Percentiles rank a stretch among this genome's conserved stretches.
phyloP scores from a whole-genome alignment of 2,329 filamentous ascomycete species.

The Penicillium concentricum region DNA sequence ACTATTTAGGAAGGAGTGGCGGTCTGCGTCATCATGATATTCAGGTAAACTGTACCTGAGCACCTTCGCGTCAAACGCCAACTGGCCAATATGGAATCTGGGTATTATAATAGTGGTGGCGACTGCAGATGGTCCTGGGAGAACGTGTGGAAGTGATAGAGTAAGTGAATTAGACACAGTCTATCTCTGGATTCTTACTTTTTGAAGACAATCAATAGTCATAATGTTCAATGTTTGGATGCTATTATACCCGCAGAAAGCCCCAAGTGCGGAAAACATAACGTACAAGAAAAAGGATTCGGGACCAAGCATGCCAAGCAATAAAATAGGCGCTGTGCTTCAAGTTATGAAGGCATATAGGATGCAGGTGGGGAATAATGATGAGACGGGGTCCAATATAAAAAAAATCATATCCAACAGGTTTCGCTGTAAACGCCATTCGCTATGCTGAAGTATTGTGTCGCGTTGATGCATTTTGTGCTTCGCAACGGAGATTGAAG shows the following conservation, averaged over 20 bases:
- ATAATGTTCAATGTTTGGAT: background rate
- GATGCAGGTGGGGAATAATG: slow-evolving; percentile 23
- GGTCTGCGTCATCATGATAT: slow-evolving; percentile 9
- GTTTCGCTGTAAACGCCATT: slow-evolving; percentile 30
- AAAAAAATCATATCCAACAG: slow-evolving; percentile 10
- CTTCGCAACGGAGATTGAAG: slow-evolving; percentile 72
- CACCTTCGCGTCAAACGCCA: background rate
- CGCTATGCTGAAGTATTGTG: slow-evolving; percentile 37
- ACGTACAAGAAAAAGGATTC: background rate
- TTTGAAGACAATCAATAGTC: background rate
- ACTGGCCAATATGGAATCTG: background rate
- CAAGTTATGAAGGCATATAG: slow-evolving; percentile 9
- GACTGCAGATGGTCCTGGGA: background rate
- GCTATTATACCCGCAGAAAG: background rate
- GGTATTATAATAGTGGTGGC: background rate
- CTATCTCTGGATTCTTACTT: background rate
- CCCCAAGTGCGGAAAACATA: background rate
- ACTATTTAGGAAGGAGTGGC: background rate
- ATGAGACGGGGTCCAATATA: slow-evolving; percentile 3
- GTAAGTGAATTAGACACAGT: background rate
- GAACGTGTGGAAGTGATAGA: background rate
- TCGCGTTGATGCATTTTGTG: slow-evolving; percentile 68
- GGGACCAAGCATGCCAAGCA: background rate
- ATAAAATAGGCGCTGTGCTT: slow-evolving; percentile 11
- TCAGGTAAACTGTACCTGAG: background rate